Percentiles rank a stretch among this genome's conserved stretches.
Conservation (phyloP, 78 protist genomes). For the Tieghemostelium lacteum region DNA sequence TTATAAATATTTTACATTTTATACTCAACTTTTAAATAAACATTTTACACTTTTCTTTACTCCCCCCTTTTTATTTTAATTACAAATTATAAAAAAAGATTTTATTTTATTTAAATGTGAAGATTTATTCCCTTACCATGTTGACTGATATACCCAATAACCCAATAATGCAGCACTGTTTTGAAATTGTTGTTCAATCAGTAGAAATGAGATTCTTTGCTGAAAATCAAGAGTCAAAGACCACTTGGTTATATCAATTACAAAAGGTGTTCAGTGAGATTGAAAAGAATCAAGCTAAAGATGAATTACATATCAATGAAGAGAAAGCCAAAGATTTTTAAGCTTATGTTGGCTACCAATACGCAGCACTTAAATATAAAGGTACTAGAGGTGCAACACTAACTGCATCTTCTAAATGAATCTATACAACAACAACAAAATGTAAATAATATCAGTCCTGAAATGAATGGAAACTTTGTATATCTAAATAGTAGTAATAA, state of each 20-base stretch:
- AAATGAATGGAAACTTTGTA: no score
- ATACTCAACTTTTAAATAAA: no score
- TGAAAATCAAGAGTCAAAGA: slow-evolving; percentile 39
- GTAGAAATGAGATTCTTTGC: slow-evolving; percentile 39
- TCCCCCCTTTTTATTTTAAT: no score
- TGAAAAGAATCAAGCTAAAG: slow-evolving; percentile 20
- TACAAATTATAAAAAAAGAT: no score
- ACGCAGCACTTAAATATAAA: no score
- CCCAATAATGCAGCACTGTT: slow-evolving; percentile 20
- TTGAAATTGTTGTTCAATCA: slow-evolving; percentile 38
- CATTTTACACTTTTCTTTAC: no score
- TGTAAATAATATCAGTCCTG: no score
- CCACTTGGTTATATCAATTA: slow-evolving; percentile 26
- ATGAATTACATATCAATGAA: slow-evolving; percentile 47
- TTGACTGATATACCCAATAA: slow-evolving; percentile 64
- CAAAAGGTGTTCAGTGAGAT: slow-evolving; percentile 53
- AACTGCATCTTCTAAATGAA: no score
- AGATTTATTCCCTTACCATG: slow-evolving; percentile 51
- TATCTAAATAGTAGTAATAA: no score
- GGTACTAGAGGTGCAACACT: no score
- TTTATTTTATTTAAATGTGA: slow-evolving; percentile 69
- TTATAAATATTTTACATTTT: no score
- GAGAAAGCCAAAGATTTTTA: slow-evolving; percentile 62
- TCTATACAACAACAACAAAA: no score
- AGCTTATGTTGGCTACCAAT: slow-evolving; percentile 31